Percentiles rank a stretch among this genome's conserved stretches.
Evolutionary conservation across 1,284 basidiomycete genomes (phyloP).

Genomic region (Athelia sp.): DNA sequence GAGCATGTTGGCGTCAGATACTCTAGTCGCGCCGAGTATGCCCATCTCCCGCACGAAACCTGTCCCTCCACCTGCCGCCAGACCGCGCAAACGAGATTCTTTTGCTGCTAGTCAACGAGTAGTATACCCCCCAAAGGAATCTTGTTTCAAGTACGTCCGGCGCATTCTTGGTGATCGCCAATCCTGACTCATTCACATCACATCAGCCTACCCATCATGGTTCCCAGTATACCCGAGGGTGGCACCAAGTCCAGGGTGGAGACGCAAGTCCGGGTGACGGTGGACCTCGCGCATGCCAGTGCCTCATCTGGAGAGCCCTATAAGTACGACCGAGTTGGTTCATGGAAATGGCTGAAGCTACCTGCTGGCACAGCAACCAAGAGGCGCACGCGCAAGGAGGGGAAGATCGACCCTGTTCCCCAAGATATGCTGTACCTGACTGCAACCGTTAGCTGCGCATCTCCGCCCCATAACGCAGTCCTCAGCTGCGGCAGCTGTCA

Average conservation of each 20-base stretch:
- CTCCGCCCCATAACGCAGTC: conserved; percentile 74
- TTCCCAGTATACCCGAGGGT: conserved; percentile 77
- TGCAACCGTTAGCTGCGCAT: conserved; percentile 67
- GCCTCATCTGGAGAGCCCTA: conserved; percentile 51
- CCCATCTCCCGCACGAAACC: conserved; percentile 43
- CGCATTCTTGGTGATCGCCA: conserved; percentile 1
- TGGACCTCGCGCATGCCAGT: conserved; percentile 68
- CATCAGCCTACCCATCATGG: conserved; percentile 66
- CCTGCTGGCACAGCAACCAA: conserved; percentile 80
- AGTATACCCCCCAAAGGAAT: conserved; percentile 64
- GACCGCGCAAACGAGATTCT: conserved; percentile 48
- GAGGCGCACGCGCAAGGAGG: conserved; percentile 78
- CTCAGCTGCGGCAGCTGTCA: conserved; percentile 83
- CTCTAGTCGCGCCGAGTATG: conserved; percentile 25
- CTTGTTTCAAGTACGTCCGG: conserved; percentile 62
- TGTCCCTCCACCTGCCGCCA: conserved; percentile 52
- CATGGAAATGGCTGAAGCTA: conserved; percentile 80
- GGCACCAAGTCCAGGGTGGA: conserved; percentile 95
- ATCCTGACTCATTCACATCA: conserved; percentile 5
- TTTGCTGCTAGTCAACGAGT: conserved; percentile 47
- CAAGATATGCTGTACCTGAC: conserved; percentile 70
- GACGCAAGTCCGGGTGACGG: conserved; percentile 81
- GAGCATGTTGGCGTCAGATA: conserved; percentile 3
- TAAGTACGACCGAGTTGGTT: conserved; percentile 71
- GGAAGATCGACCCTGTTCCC: conserved; percentile 77